Percentiles rank a stretch among this genome's conserved stretches.
Evolutionary conservation across 2,329 filamentous ascomycete species (phyloP).

Genomic region (Aspergillus calidoustus): DNA sequence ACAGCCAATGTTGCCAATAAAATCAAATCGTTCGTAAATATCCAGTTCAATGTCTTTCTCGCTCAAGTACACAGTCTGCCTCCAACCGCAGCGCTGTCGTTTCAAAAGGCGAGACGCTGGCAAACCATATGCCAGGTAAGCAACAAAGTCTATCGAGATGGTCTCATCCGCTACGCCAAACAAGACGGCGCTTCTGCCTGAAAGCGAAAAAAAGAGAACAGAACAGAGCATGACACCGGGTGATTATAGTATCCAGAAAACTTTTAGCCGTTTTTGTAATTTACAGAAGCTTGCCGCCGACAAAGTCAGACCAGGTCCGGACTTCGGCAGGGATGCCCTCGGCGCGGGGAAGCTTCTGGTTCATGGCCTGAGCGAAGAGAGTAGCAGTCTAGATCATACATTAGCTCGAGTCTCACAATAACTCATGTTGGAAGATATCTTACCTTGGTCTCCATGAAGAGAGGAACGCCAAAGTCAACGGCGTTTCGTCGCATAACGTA

Average conservation of each 20-base stretch:
- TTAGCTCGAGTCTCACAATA: slow-evolving; percentile 29
- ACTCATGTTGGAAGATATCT: slow-evolving; percentile 33
- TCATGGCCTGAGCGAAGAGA: slow-evolving; percentile 96
- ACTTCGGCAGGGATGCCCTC: slow-evolving; percentile 92
- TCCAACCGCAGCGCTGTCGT: slow-evolving; percentile 24
- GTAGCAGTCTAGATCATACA: slow-evolving; percentile 73
- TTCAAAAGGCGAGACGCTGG: slow-evolving; percentile 13
- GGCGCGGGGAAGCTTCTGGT: slow-evolving; percentile 85
- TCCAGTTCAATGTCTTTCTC: slow-evolving; percentile 31
- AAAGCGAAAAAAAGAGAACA: slow-evolving; percentile 5
- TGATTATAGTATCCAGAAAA: slow-evolving; percentile 29
- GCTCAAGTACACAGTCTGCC: slow-evolving; percentile 34
- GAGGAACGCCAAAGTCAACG: slow-evolving; percentile 94
- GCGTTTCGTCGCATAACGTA: slow-evolving; percentile 99
- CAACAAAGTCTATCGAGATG: slow-evolving; percentile 39
- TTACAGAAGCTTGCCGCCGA: slow-evolving; percentile 67
- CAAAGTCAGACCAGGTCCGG: slow-evolving; percentile 92
- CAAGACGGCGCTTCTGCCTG: slow-evolving; percentile 28
- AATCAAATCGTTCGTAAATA: slow-evolving; percentile 21
- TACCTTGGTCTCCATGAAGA: slow-evolving; percentile 99
- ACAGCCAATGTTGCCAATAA: slow-evolving; percentile 19
- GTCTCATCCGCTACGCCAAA: slow-evolving; percentile 34
- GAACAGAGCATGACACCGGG: slow-evolving; percentile 23
- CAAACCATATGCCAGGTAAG: slow-evolving; percentile 24
- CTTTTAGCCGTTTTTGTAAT: slow-evolving; percentile 25